Percentiles rank a stretch among this genome's conserved stretches.
Evolutionary conservation across 1,284 basidiomycete species (phyloP).

Genomic region (Austroboletus sp.): DNA sequence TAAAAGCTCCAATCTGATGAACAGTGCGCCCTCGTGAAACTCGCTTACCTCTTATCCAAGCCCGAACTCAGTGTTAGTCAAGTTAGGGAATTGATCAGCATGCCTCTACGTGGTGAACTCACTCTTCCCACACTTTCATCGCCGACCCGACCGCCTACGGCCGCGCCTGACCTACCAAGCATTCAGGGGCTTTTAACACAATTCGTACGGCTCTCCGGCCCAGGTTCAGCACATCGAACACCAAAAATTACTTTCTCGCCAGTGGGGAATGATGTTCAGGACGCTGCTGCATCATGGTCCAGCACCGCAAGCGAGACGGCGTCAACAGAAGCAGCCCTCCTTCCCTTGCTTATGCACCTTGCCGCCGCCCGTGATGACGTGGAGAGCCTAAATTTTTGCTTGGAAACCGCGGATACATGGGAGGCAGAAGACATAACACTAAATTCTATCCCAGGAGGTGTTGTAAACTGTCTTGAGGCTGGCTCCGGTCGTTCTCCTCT

Average conservation of each 20-base stretch:
- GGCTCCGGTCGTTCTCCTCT: conserved; percentile 70
- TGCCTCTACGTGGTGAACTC: conserved; percentile 82
- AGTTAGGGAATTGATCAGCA: conserved; percentile 71
- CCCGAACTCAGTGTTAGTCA: conserved; percentile 61
- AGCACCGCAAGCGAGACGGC: conserved; percentile 68
- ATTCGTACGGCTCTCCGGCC: conserved; percentile 55
- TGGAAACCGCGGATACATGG: conserved; percentile 32
- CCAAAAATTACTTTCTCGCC: conserved; percentile 45
- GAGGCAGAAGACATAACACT: conserved; percentile 25
- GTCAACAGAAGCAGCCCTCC: conserved; percentile 59
- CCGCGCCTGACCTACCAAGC: conserved; percentile 50
- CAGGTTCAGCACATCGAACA: conserved; percentile 32
- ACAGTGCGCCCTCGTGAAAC: conserved; percentile 81
- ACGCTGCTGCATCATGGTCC: conserved; percentile 65
- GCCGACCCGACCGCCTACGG: conserved; percentile 38
- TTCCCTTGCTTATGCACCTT: conserved; percentile 72
- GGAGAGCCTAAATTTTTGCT: conserved; percentile 55
- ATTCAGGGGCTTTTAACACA: conserved; percentile 61
- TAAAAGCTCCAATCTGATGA: conserved; percentile 8
- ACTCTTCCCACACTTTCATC: conserved; percentile 45
- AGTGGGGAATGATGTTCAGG: conserved; percentile 35
- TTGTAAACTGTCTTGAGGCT: conserved; percentile 64
- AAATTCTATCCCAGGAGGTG: conserved; percentile 49
- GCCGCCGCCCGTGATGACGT: conserved; percentile 64
- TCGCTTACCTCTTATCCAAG: conserved; percentile 85